Evolutionary conservation across 2,329 filamentous ascomycete species (phyloP).

Genomic region (Epichloe glyceriae): DNA sequence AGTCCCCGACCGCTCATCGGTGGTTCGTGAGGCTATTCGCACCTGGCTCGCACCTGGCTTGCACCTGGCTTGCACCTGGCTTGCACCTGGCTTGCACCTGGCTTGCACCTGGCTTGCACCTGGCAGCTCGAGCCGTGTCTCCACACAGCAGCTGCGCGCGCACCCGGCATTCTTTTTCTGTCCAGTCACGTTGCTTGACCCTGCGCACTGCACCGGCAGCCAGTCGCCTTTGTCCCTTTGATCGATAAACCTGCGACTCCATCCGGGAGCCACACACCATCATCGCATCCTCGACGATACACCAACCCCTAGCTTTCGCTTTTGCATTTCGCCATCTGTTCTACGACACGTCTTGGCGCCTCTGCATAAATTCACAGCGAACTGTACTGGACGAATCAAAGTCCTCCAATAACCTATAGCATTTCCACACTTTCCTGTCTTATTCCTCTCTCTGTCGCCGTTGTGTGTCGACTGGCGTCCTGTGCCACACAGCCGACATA

Average conservation of each 20-base stretch:
- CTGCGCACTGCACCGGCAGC: conserved; percentile 3
- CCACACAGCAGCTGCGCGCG: conserved; percentile 6
- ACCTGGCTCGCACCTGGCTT: conserved; percentile 9
- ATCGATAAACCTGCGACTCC: conserved; percentile 2
- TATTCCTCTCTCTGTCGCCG: background rate
- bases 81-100: no score
- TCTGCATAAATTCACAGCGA: background rate
- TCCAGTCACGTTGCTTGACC: conserved; percentile 13
- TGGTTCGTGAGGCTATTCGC: conserved; percentile 29
- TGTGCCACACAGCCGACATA: background rate
- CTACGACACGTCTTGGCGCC: background rate
- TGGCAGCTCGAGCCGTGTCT: conserved; percentile 6
- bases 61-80: conserved; percentile 2
- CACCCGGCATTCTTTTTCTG: conserved; percentile 6
- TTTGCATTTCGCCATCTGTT: background rate
- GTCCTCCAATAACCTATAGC: no score
- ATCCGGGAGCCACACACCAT: background rate
- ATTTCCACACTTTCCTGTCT: background rate
- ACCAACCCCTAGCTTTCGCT: conserved; percentile 2
- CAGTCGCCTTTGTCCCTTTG: background rate
- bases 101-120: conserved; percentile 3
- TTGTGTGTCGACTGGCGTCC: background rate
- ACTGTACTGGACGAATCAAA: background rate
- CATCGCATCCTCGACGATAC: conserved; percentile 4
- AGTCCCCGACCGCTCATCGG: conserved; percentile 10